phyloP scores from a whole-genome alignment of 2,329 filamentous ascomycete species.

The Botryotinia convoluta region DNA sequence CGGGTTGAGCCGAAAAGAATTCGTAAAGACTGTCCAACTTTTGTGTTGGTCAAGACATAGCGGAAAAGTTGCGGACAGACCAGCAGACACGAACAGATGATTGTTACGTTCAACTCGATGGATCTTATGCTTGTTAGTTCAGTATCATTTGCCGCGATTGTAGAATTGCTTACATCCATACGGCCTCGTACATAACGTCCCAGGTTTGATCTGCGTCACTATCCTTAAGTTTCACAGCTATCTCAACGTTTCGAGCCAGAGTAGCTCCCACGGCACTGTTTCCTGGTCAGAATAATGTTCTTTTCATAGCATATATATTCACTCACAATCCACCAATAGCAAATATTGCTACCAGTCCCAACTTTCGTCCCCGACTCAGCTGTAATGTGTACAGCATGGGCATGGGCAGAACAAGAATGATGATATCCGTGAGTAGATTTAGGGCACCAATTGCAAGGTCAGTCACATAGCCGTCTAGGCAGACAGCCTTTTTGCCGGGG shows the following conservation, averaged over 20 bases:
- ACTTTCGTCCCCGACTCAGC: neutral
- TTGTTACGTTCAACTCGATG: neutral
- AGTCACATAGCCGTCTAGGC: neutral
- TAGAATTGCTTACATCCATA: neutral
- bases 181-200: neutral
- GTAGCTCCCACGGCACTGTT: neutral
- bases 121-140: neutral
- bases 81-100: neutral
- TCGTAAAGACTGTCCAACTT: neutral
- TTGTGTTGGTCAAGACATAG: neutral
- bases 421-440: neutral
- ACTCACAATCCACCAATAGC: neutral
- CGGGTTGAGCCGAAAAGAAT: neutral
- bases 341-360: neutral
- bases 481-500: neutral
- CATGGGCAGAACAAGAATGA: neutral
- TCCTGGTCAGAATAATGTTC: neutral
- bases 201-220: neutral
- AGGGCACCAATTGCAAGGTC: neutral
- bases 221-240: neutral
- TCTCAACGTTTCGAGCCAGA: neutral
- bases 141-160: neutral
- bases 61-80: neutral
- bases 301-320: neutral
- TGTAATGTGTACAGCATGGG: neutral